Evolutionary conservation across 768 basidiomycete species (phyloP), one percentile per base, ranked within the genome.

Genomic region (Sarcodon aspratus): DNA sequence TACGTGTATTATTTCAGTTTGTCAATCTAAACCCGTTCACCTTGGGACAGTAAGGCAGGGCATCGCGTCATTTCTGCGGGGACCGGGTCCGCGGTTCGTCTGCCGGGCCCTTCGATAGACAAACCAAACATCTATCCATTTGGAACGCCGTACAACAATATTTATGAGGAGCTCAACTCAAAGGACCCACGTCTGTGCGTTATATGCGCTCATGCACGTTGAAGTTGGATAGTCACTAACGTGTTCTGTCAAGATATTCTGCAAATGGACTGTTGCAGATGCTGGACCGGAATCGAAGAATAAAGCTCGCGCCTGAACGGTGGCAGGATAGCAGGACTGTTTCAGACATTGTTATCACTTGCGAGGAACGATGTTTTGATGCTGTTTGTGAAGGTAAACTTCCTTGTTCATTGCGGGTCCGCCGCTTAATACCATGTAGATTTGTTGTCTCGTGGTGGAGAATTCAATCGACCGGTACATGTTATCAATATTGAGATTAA

Each of bases 321-420:
- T 99, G 94, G 94, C 95, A 98, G 57, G 94, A 98, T 42, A 87
- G 76, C 48, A 85, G 70, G 60, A 80, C 78, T 1, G 75, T 95
- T 8, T 90, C 89, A n/a, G 96, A 99, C 61, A 75, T 99, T 17
- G 96, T 99, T 17, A 93, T 99, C 59, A 99, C 96, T 6, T 99
- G 96, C 63, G 96, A 98, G 69, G 96, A 99, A 63, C 80, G 95
- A 47, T 99, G 96, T 64, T 99, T 93, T 63, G 96, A 99, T 61
- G 87, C 92, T 0, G 96, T 99, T 15, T 96, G 94, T 61, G 96
- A 98, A 64, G 96, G 96, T 96, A 58, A 59, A 79, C 63, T 7
- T 36, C 33, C 48, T 55, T 53, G 56, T 18, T 43, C 45, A 45
- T 32, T n/a, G 17, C 27, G 36, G 48, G 35, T 32, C 44, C 45